These are phyloP conservation scores for Penicillium subrubescens DNA, from an alignment of 495 filamentous ascomycete genomes.

Conservation along the genomic window DNA sequence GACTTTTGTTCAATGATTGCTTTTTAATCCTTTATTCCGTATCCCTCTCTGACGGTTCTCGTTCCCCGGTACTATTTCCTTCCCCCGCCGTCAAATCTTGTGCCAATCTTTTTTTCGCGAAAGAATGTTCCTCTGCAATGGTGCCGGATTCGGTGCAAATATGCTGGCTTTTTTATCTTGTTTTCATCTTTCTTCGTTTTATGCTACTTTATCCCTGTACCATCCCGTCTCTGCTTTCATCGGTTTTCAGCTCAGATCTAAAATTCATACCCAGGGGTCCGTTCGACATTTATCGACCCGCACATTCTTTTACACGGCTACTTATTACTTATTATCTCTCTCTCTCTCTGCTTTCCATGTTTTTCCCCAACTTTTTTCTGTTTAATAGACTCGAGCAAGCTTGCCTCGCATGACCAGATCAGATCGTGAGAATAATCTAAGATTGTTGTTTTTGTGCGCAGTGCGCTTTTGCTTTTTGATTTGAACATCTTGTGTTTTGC, in stretches of 20 bases:
- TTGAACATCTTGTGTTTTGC: not conserved
- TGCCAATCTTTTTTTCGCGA: slow-evolving; percentile 8
- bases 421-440: slow-evolving; percentile 9
- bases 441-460: not conserved
- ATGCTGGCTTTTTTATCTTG: not conserved
- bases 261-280: slow-evolving; percentile 26
- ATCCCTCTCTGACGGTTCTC: not conserved
- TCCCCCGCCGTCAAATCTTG: not conserved
- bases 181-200: not conserved
- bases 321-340: not conserved
- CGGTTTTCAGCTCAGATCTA: slow-evolving; percentile 13
- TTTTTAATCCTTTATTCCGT: not conserved
- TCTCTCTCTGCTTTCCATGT: not conserved
- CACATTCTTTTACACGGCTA: slow-evolving; percentile 20
- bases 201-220: not conserved
- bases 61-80: not conserved
- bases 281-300: not conserved
- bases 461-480: not conserved
- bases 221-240: slow-evolving; percentile 12
- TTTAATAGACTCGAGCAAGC: slow-evolving; percentile 12
- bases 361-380: not conserved
- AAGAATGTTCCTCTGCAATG: slow-evolving; percentile 17
- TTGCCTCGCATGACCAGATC: not conserved
- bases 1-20: not conserved
- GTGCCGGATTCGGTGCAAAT: not conserved